Evolutionary conservation across 306 rosid species (phyloP), one percentile per base, ranked within the genome.

Genomic region (Canavalia ensiformis): DNA sequence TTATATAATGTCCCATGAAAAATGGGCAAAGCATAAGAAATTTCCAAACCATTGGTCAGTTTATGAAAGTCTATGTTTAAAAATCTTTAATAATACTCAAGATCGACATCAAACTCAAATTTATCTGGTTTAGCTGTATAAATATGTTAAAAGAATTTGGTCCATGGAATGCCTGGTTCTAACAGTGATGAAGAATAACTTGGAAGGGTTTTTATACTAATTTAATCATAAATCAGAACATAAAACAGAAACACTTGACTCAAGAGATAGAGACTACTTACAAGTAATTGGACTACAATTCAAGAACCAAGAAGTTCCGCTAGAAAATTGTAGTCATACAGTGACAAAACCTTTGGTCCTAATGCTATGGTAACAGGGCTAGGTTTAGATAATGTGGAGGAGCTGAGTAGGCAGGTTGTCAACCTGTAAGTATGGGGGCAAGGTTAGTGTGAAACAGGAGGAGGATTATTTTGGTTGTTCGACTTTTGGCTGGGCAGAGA

Each of bases 191-290:
- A 62, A 25, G 33, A 39, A 72, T 10, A 71, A 3, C 76, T 71
- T 44, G 77, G 41, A 39, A 68, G 77, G 57, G 31, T 25, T 59
- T 29, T 8, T 34, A 29, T 4, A 71, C 51, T 67, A 37, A 68
- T 67, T 57, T 82, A 52, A 44, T 13, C 74, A 74, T 65, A 66
- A 63, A 31, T 65, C 44, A 44, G 44, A 45, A 34, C 54, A 41
- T 51, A 18, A 8, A 42, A 47, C 60, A 69, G 58, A 54, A 78
- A 56, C n/a, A 50, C 56, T 50, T 50, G 2, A 28, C 62, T 33
- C 44, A 42, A 5, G 34, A 50, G 76, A 63, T 39, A 72, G 41
- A 39, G 49, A 18, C 25, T 18, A 52, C 34, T 18, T 56, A 25
- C 18, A 5, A 56, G 62, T 25, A 56, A 56, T 56, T 56, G 31